Base-by-base conservation (phyloP, 176 grass and related monocot genomes). In the Zea luxurians region DNA sequence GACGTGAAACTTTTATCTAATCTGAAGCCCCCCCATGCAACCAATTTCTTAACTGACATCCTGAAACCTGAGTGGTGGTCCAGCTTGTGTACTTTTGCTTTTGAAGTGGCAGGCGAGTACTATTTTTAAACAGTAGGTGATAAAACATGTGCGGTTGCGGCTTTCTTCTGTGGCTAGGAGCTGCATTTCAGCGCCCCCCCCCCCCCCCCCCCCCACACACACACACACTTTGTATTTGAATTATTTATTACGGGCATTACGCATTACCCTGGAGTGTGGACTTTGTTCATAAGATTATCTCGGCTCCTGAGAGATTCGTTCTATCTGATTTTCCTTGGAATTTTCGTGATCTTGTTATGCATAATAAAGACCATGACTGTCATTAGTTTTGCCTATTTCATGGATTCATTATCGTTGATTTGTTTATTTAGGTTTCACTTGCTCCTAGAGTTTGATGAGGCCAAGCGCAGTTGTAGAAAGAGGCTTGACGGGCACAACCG, bases 381-480 rank as follows among this genome's bases (percentile, higher is more conserved):
- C 36, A 8, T 52, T 58, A 16, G 20, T 79, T 73, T 13, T 37
- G 21, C 7, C 15, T 34, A 38, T 6, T 10, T 36, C 60, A 37
- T 67, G 47, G 68, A 20, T 48, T 67, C 73, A n/a, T 81, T 45
- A 78, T n/a, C 8, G 2, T 77, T 12, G 15, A 48, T 84, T n/a
- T 85, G 10, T 57, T 80, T 73, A 37, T 42, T 3, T 73, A 98
- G 96, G 80, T 98, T 98, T 87, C 96, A 98, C 80, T 81, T 92
- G 42, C 87, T 98, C 35, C 86, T 7, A 18, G 96, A 98, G 82
- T 98, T 98, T 20, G 96, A 98, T 66, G 96, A 98, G 52, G 78
- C 81, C 20, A 98, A 98, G 64, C 85, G 96, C 40, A 98, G 96
- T 70, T 98, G 96, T 75, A 90, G 96, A 85, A 98, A 95, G 81